A percentile compares a stretch with the other conserved stretches of the same genome.
Evolutionary conservation across 2,329 filamentous ascomycete species (phyloP).

Genomic region (Fusarium proliferatum): DNA sequence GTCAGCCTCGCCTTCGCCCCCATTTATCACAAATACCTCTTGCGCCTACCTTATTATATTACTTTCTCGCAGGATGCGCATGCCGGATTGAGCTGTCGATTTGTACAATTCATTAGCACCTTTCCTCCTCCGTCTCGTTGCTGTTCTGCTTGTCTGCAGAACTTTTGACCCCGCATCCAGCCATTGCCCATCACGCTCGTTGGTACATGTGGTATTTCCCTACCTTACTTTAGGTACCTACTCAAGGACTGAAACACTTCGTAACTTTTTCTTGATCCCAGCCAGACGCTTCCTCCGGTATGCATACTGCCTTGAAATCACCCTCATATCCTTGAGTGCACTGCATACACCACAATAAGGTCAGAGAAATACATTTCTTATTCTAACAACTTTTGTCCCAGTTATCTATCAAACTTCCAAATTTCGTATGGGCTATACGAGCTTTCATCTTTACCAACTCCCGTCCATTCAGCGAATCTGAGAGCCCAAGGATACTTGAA

Average conservation of each 20-base stretch:
- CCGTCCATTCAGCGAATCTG: not conserved
- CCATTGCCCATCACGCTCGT: conserved; percentile 23
- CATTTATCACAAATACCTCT: conserved; percentile 5
- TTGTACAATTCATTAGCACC: conserved; percentile 32
- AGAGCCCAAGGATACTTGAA: not conserved
- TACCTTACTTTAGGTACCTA: not conserved
- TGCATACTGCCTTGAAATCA: conserved; percentile 11
- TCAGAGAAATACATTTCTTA: not conserved
- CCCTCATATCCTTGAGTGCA: not conserved
- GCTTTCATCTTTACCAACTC: not conserved
- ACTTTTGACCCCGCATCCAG: conserved; percentile 38
- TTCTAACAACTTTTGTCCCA: conserved; percentile 18
- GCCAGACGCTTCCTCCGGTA: conserved; percentile 20
- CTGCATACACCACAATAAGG: not conserved
- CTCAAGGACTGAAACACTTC: conserved; percentile 32
- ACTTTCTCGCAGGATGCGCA: not conserved
- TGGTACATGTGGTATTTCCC: conserved; percentile 17
- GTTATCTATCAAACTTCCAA: conserved; percentile 8
- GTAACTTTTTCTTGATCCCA: conserved; percentile 25
- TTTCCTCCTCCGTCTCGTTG: conserved; percentile 23
- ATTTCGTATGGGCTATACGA: not conserved
- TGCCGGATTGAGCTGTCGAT: conserved; percentile 15
- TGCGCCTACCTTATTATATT: not conserved
- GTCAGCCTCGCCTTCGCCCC: conserved; percentile 21
- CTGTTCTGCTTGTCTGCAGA: conserved; percentile 15